These are phyloP conservation scores for Pseudopithomyces maydicus DNA, from an alignment of 2,329 filamentous ascomycete genomes.

Conservation along the genomic window DNA sequence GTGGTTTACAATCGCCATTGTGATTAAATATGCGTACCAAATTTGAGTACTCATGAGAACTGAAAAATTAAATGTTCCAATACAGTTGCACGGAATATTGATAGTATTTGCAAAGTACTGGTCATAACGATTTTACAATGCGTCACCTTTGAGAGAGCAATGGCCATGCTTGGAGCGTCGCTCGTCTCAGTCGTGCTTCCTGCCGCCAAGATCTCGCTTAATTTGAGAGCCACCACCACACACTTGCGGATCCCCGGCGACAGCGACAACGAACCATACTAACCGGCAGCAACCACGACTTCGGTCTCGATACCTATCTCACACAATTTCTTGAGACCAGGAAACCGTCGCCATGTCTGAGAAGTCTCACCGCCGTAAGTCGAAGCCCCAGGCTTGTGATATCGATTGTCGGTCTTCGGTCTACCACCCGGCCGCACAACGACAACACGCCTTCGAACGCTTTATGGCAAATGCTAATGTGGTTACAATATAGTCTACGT, in stretches of 20 bases:
- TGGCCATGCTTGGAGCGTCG: neutral
- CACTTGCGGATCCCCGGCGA: conserved; percentile 6
- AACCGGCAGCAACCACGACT: conserved; percentile 40
- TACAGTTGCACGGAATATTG: too few species aligned
- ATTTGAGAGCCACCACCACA: conserved; percentile 1
- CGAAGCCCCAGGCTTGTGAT: conserved; percentile 3
- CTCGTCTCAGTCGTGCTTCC: neutral
- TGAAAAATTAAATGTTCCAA: too few species aligned
- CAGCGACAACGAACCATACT: conserved; percentile 24
- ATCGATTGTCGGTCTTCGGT: neutral
- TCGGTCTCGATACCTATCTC: conserved; percentile 30
- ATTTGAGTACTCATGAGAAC: too few species aligned
- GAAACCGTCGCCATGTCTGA: conserved; percentile 45
- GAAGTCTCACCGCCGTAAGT: conserved; percentile 42
- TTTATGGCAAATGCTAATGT: conserved; percentile 13
- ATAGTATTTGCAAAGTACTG: too few species aligned
- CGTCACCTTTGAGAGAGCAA: neutral
- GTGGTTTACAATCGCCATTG: too few species aligned
- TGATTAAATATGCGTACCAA: too few species aligned
- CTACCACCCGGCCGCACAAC: neutral
- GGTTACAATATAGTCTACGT: conserved; percentile 40
- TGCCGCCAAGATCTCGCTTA: conserved; percentile 12
- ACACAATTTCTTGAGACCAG: conserved; percentile 32
- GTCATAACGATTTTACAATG: neutral
- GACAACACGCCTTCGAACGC: neutral